phyloP scores from a whole-genome alignment of 208 protist genomes.

The Crithidia expoeki region DNA sequence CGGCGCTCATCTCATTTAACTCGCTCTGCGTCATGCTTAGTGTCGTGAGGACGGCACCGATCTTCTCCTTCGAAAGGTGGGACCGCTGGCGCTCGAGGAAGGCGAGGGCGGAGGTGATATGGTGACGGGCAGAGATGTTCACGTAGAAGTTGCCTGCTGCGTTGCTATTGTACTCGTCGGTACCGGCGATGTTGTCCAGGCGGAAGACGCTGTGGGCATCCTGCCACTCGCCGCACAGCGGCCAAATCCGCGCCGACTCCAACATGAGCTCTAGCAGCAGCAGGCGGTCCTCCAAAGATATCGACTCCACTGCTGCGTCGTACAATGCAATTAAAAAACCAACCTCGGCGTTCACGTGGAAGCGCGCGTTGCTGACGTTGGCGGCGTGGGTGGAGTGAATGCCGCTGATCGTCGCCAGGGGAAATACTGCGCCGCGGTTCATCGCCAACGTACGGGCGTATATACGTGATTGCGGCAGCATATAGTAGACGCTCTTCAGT shows the following conservation, averaged over 20 bases:
- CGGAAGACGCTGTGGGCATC: slow-evolving; percentile 76
- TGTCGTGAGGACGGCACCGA: slow-evolving; percentile 52
- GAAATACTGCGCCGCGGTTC: slow-evolving; percentile 76
- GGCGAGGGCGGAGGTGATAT: slow-evolving; percentile 62
- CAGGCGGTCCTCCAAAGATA: slow-evolving; percentile 60
- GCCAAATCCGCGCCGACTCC: slow-evolving; percentile 88
- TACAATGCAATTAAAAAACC: slow-evolving; percentile 80
- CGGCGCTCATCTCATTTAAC: slow-evolving; percentile 55
- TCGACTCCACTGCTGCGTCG: slow-evolving; percentile 56
- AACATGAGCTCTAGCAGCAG: slow-evolving; percentile 86
- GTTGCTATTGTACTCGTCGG: slow-evolving; percentile 85
- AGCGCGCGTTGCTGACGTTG: slow-evolving; percentile 63
- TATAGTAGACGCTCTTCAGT: slow-evolving; percentile 69
- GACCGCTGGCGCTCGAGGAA: slow-evolving; percentile 54
- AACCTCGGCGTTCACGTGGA: slow-evolving; percentile 88
- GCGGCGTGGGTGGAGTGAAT: slow-evolving; percentile 40
- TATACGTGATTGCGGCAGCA: slow-evolving; percentile 73
- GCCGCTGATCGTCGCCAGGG: slow-evolving; percentile 78
- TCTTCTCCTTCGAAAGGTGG: slow-evolving; percentile 49
- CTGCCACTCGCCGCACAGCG: slow-evolving; percentile 83
- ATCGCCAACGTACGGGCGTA: slow-evolving; percentile 75
- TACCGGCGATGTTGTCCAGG: slow-evolving; percentile 84
- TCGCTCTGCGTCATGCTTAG: slow-evolving; percentile 74
- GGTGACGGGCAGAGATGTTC: slow-evolving; percentile 84
- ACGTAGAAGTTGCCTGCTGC: slow-evolving; percentile 90